These are phyloP conservation scores for Neonectria coccinea DNA, from an alignment of 2,329 filamentous ascomycete genomes.

Conservation along the genomic window DNA sequence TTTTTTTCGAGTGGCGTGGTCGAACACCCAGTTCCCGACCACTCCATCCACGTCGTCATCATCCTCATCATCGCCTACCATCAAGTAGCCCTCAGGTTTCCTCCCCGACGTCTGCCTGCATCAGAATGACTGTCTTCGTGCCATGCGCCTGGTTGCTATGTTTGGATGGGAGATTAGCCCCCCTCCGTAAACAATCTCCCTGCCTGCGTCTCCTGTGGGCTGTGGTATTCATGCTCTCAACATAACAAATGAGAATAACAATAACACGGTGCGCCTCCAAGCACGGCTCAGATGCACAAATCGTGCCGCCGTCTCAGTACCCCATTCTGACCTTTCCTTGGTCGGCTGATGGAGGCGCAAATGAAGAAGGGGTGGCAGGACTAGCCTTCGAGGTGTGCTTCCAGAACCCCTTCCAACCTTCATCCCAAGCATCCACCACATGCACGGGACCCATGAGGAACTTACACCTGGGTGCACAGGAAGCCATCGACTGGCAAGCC, in stretches of 20 bases:
- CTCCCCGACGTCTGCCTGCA: slow-evolving; percentile 16
- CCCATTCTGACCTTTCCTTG: slow-evolving; percentile 29
- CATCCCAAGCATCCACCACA: slow-evolving; percentile 15
- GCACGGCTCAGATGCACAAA: slow-evolving; percentile 15
- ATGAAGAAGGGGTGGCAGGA: slow-evolving; percentile 35
- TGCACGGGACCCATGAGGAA: slow-evolving; percentile 11
- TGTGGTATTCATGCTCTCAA: slow-evolving; percentile 7
- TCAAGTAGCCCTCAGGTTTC: slow-evolving; percentile 20
- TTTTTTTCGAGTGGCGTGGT: neutral
- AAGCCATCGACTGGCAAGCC: slow-evolving; percentile 14
- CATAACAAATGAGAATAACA: slow-evolving; percentile 23
- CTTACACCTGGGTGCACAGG: neutral
- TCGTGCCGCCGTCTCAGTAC: slow-evolving; percentile 20
- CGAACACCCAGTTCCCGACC: slow-evolving; percentile 1
- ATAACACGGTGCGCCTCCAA: slow-evolving; percentile 7
- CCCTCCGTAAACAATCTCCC: slow-evolving; percentile 18
- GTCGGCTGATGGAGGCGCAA: slow-evolving; percentile 34
- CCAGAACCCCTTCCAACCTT: slow-evolving; percentile 38
- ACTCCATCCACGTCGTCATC: slow-evolving; percentile 26
- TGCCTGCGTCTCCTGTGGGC: slow-evolving; percentile 10
- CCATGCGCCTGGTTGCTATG: slow-evolving; percentile 10
- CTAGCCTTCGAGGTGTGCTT: slow-evolving; percentile 42
- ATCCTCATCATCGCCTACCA: slow-evolving; percentile 13
- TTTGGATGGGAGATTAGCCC: slow-evolving; percentile 14
- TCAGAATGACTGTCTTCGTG: slow-evolving; percentile 14